A percentile compares a stretch with the other conserved stretches of the same genome.
These are phyloP conservation scores for Chenopodium berlandieri DNA, from an alignment of 148 eudicot genomes.

Conservation along the genomic window DNA sequence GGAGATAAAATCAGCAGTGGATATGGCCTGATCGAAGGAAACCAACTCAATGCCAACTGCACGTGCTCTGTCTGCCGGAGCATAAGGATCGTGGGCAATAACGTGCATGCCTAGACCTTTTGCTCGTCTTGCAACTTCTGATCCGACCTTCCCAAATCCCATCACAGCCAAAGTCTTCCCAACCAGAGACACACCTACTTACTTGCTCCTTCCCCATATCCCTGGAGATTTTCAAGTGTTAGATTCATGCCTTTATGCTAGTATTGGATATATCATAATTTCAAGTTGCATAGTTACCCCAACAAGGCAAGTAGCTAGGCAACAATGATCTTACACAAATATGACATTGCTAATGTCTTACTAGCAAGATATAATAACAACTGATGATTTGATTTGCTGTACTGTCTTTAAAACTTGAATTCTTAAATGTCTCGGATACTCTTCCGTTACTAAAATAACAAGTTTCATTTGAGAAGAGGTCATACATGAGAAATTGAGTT, in stretches of 20 bases:
- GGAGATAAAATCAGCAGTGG: slow-evolving; percentile 75
- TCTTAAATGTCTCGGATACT: too few relatives aligned
- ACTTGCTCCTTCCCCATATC: slow-evolving; percentile 77
- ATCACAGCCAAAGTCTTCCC: slow-evolving; percentile 81
- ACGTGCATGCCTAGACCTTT: slow-evolving; percentile 94
- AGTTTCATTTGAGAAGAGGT: too few relatives aligned
- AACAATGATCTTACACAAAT: too few relatives aligned
- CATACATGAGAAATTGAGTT: too few relatives aligned
- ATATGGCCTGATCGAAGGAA: slow-evolving; percentile 70
- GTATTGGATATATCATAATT: neutral
- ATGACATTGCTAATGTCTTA: too few relatives aligned
- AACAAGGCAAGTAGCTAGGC: too few relatives aligned
- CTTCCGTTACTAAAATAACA: too few relatives aligned
- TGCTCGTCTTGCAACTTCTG: slow-evolving; percentile 87
- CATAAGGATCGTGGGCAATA: slow-evolving; percentile 87
- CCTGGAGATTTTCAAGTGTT: slow-evolving; percentile 36
- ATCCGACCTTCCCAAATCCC: slow-evolving; percentile 96
- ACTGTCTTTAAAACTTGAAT: too few relatives aligned
- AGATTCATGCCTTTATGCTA: neutral
- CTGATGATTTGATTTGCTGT: too few relatives aligned
- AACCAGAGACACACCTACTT: slow-evolving; percentile 83
- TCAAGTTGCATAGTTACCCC: neutral
- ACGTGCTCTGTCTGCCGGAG: slow-evolving; percentile 87
- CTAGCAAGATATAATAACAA: too few relatives aligned
- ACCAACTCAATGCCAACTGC: slow-evolving; percentile 86